Percentiles rank a stretch among this genome's conserved stretches.
Evolutionary conservation across 176 grass and related monocot genomes (phyloP).

Genomic region (Musa itinerans): DNA sequence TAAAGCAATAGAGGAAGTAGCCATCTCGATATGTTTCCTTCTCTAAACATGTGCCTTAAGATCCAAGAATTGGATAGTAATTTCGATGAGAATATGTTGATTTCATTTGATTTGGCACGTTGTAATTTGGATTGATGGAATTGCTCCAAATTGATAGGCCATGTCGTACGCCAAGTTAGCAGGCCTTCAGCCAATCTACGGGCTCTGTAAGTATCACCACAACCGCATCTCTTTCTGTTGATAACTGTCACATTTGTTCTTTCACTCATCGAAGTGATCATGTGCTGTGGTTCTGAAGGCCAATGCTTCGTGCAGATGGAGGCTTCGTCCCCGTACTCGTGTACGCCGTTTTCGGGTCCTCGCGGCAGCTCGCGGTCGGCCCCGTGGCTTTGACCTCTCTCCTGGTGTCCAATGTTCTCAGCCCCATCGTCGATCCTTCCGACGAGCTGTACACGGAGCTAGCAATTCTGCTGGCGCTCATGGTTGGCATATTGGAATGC

Average conservation of each 20-base stretch:
- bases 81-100: background rate
- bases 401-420: constrained; percentile 88
- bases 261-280: background rate
- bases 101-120: constrained; percentile 4
- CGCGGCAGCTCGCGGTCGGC: constrained; percentile 76
- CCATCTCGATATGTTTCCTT: background rate
- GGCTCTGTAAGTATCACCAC: constrained; percentile 61
- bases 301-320: constrained; percentile 50
- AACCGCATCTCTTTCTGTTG: background rate
- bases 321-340: constrained; percentile 76
- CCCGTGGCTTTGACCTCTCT: constrained; percentile 88
- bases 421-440: constrained; percentile 70
- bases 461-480: constrained; percentile 73
- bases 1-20: background rate
- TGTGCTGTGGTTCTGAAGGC: background rate
- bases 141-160: constrained; percentile 35
- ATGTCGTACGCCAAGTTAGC: constrained; percentile 97
- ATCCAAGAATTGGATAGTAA: too few relatives aligned
- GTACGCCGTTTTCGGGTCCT: constrained; percentile 84
- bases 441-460: constrained; percentile 69
- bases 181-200: constrained; percentile 92
- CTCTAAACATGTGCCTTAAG: too few relatives aligned
- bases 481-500: constrained; percentile 93
- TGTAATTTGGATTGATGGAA: constrained; percentile 9
- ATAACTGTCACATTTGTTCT: constrained; percentile 15